A percentile compares a stretch with the other conserved stretches of the same genome.
These are phyloP conservation scores for Gaultheria prostrata DNA, from an alignment of 148 eudicot genomes.

Conservation along the genomic window DNA sequence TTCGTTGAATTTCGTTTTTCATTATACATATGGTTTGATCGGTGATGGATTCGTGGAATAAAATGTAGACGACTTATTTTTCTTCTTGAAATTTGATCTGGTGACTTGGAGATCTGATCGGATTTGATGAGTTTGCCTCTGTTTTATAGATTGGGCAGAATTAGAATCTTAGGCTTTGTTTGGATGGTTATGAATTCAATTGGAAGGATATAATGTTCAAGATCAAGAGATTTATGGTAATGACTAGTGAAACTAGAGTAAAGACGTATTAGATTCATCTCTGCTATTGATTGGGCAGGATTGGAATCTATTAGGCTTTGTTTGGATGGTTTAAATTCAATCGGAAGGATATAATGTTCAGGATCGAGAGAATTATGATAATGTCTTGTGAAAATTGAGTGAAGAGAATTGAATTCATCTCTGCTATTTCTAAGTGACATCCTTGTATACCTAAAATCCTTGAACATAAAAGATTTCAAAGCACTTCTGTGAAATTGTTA, in stretches of 20 bases:
- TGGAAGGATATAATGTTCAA: background rate
- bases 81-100: conserved; percentile 4
- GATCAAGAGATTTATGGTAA: background rate
- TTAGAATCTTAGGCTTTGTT: conserved; percentile 9
- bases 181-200: background rate
- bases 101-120: conserved; percentile 39
- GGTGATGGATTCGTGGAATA: conserved; percentile 16
- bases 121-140: conserved; percentile 5
- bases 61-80: background rate
- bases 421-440: background rate
- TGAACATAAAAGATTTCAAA: background rate
- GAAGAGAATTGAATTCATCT: background rate
- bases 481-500: background rate
- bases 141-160: conserved; percentile 16
- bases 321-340: background rate
- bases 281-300: conserved; percentile 16
- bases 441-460: background rate
- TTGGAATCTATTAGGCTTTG: conserved; percentile 13
- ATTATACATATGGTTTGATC: conserved; percentile 11
- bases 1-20: background rate
- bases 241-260: background rate
- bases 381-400: background rate
- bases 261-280: background rate
- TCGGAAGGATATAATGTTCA: background rate
- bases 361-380: background rate